These are phyloP conservation scores for Orobanche coerulescens DNA, from an alignment of 257 asterid genomes.

Conservation along the genomic window DNA sequence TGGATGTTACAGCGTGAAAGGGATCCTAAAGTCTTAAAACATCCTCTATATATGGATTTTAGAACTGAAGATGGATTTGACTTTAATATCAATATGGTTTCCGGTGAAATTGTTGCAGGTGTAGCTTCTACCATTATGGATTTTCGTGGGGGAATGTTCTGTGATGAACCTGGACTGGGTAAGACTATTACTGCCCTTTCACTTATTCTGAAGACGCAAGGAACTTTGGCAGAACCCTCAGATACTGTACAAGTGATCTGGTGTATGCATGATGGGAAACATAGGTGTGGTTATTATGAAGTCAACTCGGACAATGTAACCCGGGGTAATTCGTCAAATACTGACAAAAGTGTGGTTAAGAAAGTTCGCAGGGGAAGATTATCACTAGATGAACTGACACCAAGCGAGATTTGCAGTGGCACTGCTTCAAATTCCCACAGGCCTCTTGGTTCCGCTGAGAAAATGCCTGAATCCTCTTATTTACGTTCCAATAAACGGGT, in stretches of 20 bases:
- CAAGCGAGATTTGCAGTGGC: constrained; percentile 27
- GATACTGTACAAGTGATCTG: constrained; percentile 57
- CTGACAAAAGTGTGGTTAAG: constrained; percentile 34
- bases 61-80: constrained; percentile 61
- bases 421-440: constrained; percentile 26
- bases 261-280: constrained; percentile 66
- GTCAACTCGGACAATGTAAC: constrained; percentile 33
- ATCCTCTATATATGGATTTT: constrained; percentile 68
- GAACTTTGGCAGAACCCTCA: constrained; percentile 74
- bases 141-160: constrained; percentile 92
- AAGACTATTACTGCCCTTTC: constrained; percentile 93
- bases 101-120: constrained; percentile 66
- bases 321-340: constrained; percentile 26
- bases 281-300: constrained; percentile 85
- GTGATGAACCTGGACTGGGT: constrained; percentile 99
- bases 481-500: constrained; percentile 28
- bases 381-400: constrained; percentile 51
- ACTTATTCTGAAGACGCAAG: constrained; percentile 77
- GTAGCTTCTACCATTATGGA: constrained; percentile 54
- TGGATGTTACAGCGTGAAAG: constrained; percentile 95
- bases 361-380: constrained; percentile 65
- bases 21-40: constrained; percentile 44
- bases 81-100: constrained; percentile 55
- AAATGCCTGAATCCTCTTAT: constrained; percentile 27
- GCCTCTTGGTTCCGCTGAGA: constrained; percentile 27